phyloP scores from a whole-genome alignment of 805 yeast species.

The Monosporozyma unispora region DNA sequence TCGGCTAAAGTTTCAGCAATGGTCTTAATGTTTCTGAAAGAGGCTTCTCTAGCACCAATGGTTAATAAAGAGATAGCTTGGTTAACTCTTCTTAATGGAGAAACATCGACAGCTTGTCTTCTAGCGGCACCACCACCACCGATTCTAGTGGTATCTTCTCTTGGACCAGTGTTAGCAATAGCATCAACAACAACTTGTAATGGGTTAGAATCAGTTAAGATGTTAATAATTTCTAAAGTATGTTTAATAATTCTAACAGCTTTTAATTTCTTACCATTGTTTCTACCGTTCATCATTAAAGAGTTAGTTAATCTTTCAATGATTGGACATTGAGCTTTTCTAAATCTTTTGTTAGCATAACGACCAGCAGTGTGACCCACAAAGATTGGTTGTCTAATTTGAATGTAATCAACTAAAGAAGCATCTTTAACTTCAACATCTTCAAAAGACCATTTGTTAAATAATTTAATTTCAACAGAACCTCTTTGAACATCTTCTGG shows the following conservation, averaged over 20 bases:
- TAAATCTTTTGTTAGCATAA: slow-evolving; percentile 98
- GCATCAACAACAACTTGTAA: slow-evolving; percentile 98
- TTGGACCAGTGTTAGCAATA: slow-evolving; percentile 99
- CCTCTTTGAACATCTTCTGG: slow-evolving; percentile 96
- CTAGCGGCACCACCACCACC: slow-evolving; percentile 99
- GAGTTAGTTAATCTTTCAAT: slow-evolving; percentile 99
- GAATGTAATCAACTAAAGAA: slow-evolving; percentile 96
- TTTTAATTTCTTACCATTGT: slow-evolving; percentile 99
- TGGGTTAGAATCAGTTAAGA: slow-evolving; percentile 98
- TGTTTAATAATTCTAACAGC: slow-evolving; percentile 99
- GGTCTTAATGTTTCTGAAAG: slow-evolving; percentile 99
- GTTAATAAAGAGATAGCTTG: slow-evolving; percentile 97
- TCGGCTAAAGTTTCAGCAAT: slow-evolving; percentile 99
- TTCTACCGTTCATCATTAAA: slow-evolving; percentile 99
- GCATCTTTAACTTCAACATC: slow-evolving; percentile 96
- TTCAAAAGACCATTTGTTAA: slow-evolving; percentile 99
- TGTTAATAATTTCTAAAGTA: slow-evolving; percentile 95
- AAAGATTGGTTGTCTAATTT: slow-evolving; percentile 94
- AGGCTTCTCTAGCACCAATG: slow-evolving; percentile 99
- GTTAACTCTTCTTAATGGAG: slow-evolving; percentile 99
- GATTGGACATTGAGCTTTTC: slow-evolving; percentile 99
- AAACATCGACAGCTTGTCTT: slow-evolving; percentile 99
- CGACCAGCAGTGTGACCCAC: slow-evolving; percentile 99
- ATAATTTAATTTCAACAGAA: slow-evolving; percentile 91
- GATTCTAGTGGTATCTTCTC: slow-evolving; percentile 99